phyloP scores from a whole-genome alignment of 208 protist genomes.

The Leishmania martiniquensis region DNA sequence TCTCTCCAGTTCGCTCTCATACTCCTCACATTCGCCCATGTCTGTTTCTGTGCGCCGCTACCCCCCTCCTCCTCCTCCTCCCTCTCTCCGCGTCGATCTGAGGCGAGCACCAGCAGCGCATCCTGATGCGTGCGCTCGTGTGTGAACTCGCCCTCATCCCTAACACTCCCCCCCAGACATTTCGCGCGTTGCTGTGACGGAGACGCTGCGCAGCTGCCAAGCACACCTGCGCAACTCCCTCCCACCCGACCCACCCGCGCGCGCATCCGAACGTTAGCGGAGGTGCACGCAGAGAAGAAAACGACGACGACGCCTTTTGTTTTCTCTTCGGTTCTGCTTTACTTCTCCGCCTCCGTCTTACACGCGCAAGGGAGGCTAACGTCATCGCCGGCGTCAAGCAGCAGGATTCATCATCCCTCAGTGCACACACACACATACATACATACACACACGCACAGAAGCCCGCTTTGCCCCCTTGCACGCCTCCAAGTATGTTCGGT shows the following conservation, averaged over 20 bases:
- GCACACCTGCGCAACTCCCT: too few species aligned
- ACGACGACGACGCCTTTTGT: too few species aligned
- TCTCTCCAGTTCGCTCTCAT: neutral
- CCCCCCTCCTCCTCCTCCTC: conserved; percentile 1
- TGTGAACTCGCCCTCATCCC: neutral
- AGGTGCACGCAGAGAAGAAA: too few species aligned
- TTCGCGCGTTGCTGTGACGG: too few species aligned
- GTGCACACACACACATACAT: neutral
- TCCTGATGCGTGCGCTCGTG: neutral
- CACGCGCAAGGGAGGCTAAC: too few species aligned
- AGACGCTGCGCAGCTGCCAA: too few species aligned
- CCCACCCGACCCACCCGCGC: too few species aligned
- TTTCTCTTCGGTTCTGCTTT: too few species aligned
- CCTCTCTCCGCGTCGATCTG: neutral
- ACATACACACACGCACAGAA: neutral
- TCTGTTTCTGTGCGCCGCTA: neutral
- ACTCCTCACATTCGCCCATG: neutral
- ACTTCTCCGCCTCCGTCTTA: too few species aligned
- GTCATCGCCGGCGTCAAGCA: too few species aligned
- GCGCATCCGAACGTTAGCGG: too few species aligned
- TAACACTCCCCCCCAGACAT: too few species aligned
- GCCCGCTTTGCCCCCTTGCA: neutral
- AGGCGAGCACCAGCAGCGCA: neutral
- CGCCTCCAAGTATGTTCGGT: conserved; percentile 7
- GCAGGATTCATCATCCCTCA: neutral